Base-by-base conservation (phyloP, 139 green algal species). In the Micractinium conductrix region DNA sequence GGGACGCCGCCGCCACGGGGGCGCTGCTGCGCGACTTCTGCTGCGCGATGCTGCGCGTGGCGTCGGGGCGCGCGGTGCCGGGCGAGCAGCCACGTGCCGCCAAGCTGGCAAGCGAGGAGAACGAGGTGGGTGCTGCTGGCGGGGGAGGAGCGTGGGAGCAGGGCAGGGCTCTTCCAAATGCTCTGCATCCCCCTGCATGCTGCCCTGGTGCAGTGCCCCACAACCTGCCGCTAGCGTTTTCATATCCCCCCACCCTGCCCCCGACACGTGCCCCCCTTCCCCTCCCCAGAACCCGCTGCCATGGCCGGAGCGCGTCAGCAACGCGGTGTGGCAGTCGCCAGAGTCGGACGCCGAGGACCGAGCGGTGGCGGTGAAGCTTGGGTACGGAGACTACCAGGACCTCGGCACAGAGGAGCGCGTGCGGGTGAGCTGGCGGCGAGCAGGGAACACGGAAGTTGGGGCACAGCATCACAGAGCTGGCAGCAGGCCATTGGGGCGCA, bases 11-110 rank as follows among this genome's bases (percentile, higher is more conserved):
- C 28, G 38, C 87, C 35, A 86, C 78, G 28, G 78, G 87, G 0
- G 62, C 93, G 37, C 73, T 97, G 78, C 86, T 96, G 86, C 88
- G 94, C 4, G 94, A 97, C 76, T 42, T 96, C 43, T 91, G 95
- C 80, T 87, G 80, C 28, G 90, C 86, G 1, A 76, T 97, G 79
- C 80, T 95, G 84, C 75, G 84, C 3, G 78, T 89, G 37, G 71
- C 58, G 19, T 28, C 40, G 40, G 71, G 79, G 68, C 43, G 40
- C 26, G 38, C 48, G 45, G 83, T 92, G 24, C 90, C 26, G 9
- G 22, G 38, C 38, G 45, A 83, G 48, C 55, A 78, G 69, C 79
- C 87, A 22, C 28, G 69, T 21, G 30, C 76, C 16, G 81, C 63
- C 35, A 87, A 58, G 67, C 45, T 85, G 55, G 44, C 69, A n/a